Conservation (phyloP, 140 eudicot genomes). For the Flaveria floridana region DNA sequence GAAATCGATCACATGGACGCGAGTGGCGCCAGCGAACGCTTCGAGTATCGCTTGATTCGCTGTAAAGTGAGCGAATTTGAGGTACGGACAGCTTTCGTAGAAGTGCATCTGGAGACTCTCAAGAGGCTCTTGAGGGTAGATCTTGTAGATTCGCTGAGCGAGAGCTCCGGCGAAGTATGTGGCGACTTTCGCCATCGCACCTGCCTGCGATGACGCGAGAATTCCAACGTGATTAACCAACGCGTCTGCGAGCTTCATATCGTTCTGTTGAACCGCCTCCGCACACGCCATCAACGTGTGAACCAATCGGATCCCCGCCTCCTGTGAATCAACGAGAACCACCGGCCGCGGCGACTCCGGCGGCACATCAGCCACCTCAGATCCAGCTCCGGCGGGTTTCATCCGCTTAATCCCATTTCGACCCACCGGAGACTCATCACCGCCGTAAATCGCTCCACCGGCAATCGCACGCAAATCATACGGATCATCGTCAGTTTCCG, state of each 20-base stretch:
- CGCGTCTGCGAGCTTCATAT: conserved; percentile 61
- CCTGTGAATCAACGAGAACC: conserved; percentile 83
- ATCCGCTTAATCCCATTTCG: conserved; percentile 36
- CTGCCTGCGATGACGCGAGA: conserved; percentile 60
- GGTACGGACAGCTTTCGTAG: conserved; percentile 70
- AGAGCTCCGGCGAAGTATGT: conserved; percentile 74
- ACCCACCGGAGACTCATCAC: background rate
- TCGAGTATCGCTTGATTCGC: conserved; percentile 88
- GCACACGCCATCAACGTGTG: conserved; percentile 89
- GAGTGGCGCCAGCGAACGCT: conserved; percentile 55
- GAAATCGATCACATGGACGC: conserved; percentile 79
- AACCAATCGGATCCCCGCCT: conserved; percentile 65
- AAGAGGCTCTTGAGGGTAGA: conserved; percentile 39
- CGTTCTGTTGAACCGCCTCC: conserved; percentile 59
- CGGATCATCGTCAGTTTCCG: conserved; percentile 32
- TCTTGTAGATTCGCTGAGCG: conserved; percentile 67
- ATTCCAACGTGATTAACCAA: conserved; percentile 57
- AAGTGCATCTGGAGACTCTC: conserved; percentile 76
- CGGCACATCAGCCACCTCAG: conserved; percentile 16
- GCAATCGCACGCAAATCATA: conserved; percentile 81
- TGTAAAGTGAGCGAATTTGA: conserved; percentile 88
- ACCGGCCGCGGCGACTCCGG: conserved; percentile 45
- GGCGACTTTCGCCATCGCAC: conserved; percentile 85
- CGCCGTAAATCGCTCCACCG: conserved; percentile 51
- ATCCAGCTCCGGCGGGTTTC: conserved; percentile 35